These are phyloP conservation scores for Sclerotinia subarctica DNA, from an alignment of 2,329 filamentous ascomycete genomes.

Conservation along the genomic window DNA sequence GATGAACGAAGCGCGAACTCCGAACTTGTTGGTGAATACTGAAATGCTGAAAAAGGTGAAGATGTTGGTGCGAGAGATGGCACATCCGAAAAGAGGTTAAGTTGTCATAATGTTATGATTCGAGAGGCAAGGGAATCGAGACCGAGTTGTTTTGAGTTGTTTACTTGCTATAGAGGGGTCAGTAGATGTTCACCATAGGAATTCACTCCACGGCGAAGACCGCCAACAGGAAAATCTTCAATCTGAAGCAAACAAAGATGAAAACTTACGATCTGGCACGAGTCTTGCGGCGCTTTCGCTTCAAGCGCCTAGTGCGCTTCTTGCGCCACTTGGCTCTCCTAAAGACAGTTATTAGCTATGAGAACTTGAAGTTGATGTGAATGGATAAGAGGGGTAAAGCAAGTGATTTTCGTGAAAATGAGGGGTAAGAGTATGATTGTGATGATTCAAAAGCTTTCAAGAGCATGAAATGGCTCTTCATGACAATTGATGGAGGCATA, in stretches of 20 bases:
- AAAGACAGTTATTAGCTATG: background rate
- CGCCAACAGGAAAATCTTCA: background rate
- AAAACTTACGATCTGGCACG: conserved; percentile 85
- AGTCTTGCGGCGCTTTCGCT: conserved; percentile 99
- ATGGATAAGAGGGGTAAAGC: background rate
- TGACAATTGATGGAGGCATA: background rate
- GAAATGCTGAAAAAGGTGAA: conserved; percentile 39
- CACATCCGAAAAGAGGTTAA: conserved; percentile 35
- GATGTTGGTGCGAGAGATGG: conserved; percentile 40
- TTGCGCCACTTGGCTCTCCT: conserved; percentile 99
- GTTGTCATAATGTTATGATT: conserved; percentile 40
- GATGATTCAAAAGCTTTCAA: background rate
- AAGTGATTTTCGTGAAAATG: background rate
- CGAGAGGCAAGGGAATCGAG: conserved; percentile 40
- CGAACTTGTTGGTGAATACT: conserved; percentile 33
- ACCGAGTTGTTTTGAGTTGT: conserved; percentile 44
- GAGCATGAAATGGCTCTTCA: background rate
- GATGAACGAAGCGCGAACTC: conserved; percentile 35
- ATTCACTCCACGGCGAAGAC: background rate
- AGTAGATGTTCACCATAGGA: conserved; percentile 20
- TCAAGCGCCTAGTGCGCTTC: conserved; percentile 98
- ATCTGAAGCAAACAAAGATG: background rate
- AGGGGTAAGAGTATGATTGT: background rate
- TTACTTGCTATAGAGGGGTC: conserved; percentile 43
- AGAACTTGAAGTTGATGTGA: conserved; percentile 4